Evolutionary conservation across 768 basidiomycete genomes (phyloP).

Genomic region (Grammothele lineata): DNA sequence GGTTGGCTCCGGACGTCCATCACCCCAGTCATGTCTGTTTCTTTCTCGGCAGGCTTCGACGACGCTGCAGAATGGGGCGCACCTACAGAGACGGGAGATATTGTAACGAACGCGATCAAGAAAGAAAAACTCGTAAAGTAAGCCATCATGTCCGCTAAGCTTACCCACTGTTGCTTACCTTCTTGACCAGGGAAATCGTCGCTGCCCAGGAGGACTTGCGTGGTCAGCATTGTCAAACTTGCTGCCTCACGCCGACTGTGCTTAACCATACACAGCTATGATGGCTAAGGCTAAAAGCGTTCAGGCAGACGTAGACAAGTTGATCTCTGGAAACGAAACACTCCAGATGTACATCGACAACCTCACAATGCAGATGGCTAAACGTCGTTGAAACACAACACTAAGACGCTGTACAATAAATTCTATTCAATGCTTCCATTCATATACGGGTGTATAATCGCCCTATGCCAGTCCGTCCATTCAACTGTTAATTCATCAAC

Average conservation of each 20-base stretch:
- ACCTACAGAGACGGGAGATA: slow-evolving; percentile 38
- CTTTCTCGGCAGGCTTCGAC: slow-evolving; percentile 18
- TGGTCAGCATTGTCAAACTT: no score
- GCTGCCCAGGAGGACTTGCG: slow-evolving; percentile 75
- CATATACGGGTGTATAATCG: no score
- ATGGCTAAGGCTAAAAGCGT: slow-evolving; percentile 61
- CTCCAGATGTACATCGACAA: slow-evolving; percentile 91
- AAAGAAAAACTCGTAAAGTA: slow-evolving; percentile 81
- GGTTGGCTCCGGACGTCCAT: no score
- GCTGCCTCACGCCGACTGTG: no score
- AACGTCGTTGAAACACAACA: slow-evolving; percentile 58
- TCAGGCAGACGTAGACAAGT: slow-evolving; percentile 77
- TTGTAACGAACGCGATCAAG: slow-evolving; percentile 69
- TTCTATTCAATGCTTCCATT: no score
- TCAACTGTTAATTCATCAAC: slow-evolving; percentile 30
- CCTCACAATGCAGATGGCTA: slow-evolving; percentile 82
- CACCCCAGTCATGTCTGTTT: slow-evolving; percentile 9
- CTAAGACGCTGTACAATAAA: no score
- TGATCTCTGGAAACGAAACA: slow-evolving; percentile 74
- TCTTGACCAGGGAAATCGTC: slow-evolving; percentile 57
- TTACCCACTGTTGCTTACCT: not conserved
- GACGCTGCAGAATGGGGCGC: slow-evolving; percentile 21
- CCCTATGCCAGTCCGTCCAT: no score
- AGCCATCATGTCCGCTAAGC: slow-evolving; percentile 22
- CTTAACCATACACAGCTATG: slow-evolving; percentile 65